phyloP scores from a whole-genome alignment of 257 asterid species.

The Primulina tabacum region DNA sequence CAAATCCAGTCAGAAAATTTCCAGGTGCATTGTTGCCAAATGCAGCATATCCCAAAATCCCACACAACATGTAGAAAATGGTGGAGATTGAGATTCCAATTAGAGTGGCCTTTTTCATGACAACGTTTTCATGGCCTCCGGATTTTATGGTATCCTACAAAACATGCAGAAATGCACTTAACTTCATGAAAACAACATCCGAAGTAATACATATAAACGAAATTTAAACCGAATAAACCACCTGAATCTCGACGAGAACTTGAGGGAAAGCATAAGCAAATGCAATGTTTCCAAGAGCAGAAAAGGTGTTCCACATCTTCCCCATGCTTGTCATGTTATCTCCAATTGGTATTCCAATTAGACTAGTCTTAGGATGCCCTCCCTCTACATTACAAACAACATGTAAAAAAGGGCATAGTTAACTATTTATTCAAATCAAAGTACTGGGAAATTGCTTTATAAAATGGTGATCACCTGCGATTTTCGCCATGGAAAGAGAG shows the following conservation, averaged over 20 bases:
- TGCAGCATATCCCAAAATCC: constrained; percentile 64
- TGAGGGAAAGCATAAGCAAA: constrained; percentile 62
- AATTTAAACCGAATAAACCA: neutral
- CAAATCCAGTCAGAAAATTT: constrained; percentile 69
- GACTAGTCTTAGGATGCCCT: constrained; percentile 32
- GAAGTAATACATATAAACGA: too few species aligned
- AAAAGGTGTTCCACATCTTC: constrained; percentile 61
- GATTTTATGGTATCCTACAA: constrained; percentile 58
- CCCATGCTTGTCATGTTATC: constrained; percentile 28
- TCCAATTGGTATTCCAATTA: constrained; percentile 52
- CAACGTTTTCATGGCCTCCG: constrained; percentile 44
- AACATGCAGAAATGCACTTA: neutral
- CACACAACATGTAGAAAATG: constrained; percentile 52
- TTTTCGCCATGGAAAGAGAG: constrained; percentile 48
- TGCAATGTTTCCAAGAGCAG: constrained; percentile 72
- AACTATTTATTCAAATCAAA: too few species aligned
- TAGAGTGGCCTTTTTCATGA: constrained; percentile 52
- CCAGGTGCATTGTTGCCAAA: constrained; percentile 77
- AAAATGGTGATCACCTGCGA: constrained; percentile 31
- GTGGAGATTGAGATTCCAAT: constrained; percentile 44
- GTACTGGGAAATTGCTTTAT: too few species aligned
- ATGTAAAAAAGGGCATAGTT: too few species aligned
- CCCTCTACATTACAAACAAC: constrained; percentile 19
- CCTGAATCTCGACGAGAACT: constrained; percentile 70
- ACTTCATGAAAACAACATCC: too few species aligned